Base-by-base conservation (phyloP, 306 rosid genomes). In the Hippophae rhamnoides region DNA sequence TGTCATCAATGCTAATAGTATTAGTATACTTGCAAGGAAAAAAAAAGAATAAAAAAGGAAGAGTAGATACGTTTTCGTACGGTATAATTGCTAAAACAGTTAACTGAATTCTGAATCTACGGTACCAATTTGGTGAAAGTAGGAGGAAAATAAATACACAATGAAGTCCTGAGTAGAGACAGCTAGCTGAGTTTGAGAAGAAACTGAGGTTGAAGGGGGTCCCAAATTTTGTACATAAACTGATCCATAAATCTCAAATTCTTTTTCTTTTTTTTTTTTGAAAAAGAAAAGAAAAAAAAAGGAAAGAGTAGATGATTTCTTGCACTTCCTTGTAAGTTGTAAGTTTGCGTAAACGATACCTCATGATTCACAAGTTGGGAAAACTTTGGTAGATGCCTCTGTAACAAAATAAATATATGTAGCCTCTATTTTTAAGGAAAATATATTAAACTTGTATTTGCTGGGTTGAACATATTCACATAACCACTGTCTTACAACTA, bases 91-190 rank as follows among this genome's bases (percentile, higher is more conserved):
- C 50, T 60, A 69, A 48, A 69, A 73, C 41, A 50, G 56, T 55
- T 60, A 69, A 66, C 76, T 49, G 66, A 78, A 61, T 6, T 61
- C 57, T 56, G 68, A 72, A 72, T 41, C 71, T 64, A 13, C 41
- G 26, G 69, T 14, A 72, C 63, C 67, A 52, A 66, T 72, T 50
- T 64, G 72, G 81, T 64, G 72, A 75, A 55, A 69, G 55, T 47
- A 27, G 47, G 31, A 61, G 13, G 65, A 51, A 58, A 57, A 13
- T 10, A 60, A 49, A 14, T 9, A 51, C 42, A 67, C 26, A 47
- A 44, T 27, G 58, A 50, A 23, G 53, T 62, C 12, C 41, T 52
- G 11, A 40, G 52, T 52, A 38, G 64, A 56, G 47, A 31, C 61
- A 61, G 57, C 67, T 61, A 48, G n/a, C 23, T 10, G 44, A 44